Percentiles rank a stretch among this genome's conserved stretches.
phyloP scores from a whole-genome alignment of 2,329 filamentous ascomycete genomes.

The Ophiocordyceps camponoti-leonardi region DNA sequence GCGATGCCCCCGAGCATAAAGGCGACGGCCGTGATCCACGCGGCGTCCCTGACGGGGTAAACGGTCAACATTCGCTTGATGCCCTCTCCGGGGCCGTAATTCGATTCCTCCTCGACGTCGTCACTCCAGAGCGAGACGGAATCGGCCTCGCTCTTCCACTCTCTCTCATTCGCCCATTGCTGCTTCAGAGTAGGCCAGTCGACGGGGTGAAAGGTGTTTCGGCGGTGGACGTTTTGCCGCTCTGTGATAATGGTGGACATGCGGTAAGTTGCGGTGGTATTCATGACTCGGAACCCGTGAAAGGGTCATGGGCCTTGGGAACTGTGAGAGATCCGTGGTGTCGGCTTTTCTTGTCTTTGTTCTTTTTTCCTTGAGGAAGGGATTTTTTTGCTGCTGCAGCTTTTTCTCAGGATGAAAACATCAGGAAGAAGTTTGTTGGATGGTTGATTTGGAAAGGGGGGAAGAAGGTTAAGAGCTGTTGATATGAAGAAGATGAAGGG shows the following conservation, averaged over 20 bases:
- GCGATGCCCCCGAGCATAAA: neutral
- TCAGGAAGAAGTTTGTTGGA: too few relatives aligned
- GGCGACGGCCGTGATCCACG: neutral
- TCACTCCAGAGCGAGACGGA: neutral
- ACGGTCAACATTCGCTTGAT: neutral
- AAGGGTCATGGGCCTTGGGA: neutral
- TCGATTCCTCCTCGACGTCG: neutral
- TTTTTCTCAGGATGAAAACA: too few relatives aligned
- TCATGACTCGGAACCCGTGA: constrained; percentile 2
- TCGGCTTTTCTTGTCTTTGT: too few relatives aligned
- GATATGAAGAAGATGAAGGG: too few relatives aligned
- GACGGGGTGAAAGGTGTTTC: neutral
- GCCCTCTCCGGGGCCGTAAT: neutral
- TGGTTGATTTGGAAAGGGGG: too few relatives aligned
- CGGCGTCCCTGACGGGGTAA: neutral
- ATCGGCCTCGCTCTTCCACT: too few relatives aligned
- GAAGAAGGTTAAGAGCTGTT: too few relatives aligned
- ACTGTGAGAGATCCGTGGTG: neutral
- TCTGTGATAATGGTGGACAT: neutral
- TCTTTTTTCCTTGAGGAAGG: too few relatives aligned
- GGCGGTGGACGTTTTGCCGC: neutral
- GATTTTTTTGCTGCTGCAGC: too few relatives aligned
- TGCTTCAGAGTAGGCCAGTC: neutral
- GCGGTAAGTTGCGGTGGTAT: neutral
- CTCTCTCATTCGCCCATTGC: neutral